A percentile compares a stretch with the other conserved stretches of the same genome.
Evolutionary conservation across 306 rosid genomes (phyloP).

Genomic region (Vigna nakashimae): DNA sequence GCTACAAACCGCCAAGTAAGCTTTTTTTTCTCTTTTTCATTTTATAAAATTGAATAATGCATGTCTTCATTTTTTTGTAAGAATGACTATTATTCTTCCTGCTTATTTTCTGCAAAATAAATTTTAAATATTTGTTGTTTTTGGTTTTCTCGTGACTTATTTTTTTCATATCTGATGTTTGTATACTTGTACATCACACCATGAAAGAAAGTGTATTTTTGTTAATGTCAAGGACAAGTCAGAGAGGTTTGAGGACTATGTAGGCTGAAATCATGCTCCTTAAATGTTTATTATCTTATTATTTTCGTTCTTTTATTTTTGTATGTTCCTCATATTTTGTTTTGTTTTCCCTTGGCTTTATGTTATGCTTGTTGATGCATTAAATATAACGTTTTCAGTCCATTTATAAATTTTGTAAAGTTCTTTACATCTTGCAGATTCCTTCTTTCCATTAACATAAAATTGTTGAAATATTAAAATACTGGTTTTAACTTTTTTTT

Average conservation of each 20-base stretch:
- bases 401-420: background rate
- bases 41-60: slow-evolving; percentile 13
- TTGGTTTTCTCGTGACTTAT: slow-evolving; percentile 16
- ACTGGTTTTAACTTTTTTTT: background rate
- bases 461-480: slow-evolving; percentile 2
- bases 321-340: slow-evolving; percentile 10
- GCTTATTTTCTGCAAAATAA: slow-evolving; percentile 14
- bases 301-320: slow-evolving; percentile 8
- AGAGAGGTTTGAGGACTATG: background rate
- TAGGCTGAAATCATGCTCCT: background rate
- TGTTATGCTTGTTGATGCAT: slow-evolving; percentile 29
- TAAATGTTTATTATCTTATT: slow-evolving; percentile 11
- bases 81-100: slow-evolving; percentile 13
- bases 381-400: slow-evolving; percentile 23
- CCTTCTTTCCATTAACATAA: slow-evolving; percentile 11
- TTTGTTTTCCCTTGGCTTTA: slow-evolving; percentile 24
- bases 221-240: background rate
- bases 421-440: background rate
- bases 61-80: background rate
- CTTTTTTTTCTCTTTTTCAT: background rate
- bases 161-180: background rate
- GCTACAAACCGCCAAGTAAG: slow-evolving; percentile 97
- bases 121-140: background rate
- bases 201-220: background rate
- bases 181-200: background rate